phyloP scores from a whole-genome alignment of 768 basidiomycete genomes.

The Inosperma sp. region DNA sequence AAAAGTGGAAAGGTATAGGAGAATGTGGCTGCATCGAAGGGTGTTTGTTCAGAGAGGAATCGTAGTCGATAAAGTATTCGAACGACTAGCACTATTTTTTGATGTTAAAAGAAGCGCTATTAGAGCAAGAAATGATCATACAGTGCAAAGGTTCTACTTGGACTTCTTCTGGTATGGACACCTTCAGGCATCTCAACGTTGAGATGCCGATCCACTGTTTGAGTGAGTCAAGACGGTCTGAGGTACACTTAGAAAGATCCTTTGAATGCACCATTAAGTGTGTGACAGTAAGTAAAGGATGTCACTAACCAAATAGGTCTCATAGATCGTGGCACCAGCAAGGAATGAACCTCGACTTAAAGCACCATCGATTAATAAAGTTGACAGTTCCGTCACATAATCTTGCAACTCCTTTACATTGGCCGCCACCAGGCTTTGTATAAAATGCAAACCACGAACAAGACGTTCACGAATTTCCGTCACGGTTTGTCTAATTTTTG shows the following conservation, averaged over 20 bases:
- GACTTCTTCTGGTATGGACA: conserved; percentile 68
- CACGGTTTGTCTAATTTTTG: conserved; percentile 59
- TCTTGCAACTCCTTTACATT: conserved; percentile 47
- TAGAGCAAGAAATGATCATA: conserved; percentile 25
- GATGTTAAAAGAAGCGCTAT: conserved; percentile 3
- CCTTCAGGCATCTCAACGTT: conserved; percentile 67
- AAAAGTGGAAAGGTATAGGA: conserved; percentile 77
- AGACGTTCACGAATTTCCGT: conserved; percentile 48
- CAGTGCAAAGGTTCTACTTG: conserved; percentile 65
- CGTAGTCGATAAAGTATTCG: conserved; percentile 84
- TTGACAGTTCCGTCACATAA: conserved; percentile 55
- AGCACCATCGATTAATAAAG: conserved; percentile 61
- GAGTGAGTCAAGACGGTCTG: conserved; percentile 66
- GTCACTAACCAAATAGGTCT: conserved; percentile 69
- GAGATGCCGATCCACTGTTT: conserved; percentile 78
- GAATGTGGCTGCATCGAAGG: conserved; percentile 84
- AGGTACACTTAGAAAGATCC: conserved; percentile 68
- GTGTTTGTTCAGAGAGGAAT: conserved; percentile 71
- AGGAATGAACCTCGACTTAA: conserved; percentile 56
- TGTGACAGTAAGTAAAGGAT: conserved; percentile 2
- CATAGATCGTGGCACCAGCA: conserved; percentile 59
- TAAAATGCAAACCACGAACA: conserved; percentile 63
- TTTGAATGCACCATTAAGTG: conserved; percentile 23
- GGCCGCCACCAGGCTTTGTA: conserved; percentile 55
- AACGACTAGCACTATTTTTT: conserved; percentile 58